Evolutionary conservation across 768 basidiomycete genomes (phyloP), one percentile per base, ranked within the genome.

Genomic region (Inosperma sp.): DNA sequence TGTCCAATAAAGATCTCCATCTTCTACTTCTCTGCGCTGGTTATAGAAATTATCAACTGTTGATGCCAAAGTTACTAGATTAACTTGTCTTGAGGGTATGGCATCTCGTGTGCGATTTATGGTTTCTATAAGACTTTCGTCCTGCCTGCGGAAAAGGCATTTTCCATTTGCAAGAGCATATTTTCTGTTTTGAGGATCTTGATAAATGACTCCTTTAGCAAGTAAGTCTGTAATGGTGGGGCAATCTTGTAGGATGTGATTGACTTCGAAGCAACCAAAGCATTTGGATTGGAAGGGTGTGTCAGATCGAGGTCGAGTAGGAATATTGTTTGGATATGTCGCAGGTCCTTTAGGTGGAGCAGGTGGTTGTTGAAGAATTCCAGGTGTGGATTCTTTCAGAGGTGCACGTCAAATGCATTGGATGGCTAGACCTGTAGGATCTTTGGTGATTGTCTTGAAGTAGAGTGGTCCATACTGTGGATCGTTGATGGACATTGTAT

Each of bases 251-350:
- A 54, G 26, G 6, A 36, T 7, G 25, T 54, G 52, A 36, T 26
- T n/a, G 19, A 39, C 12, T 5, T 49, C 31, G 17, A 42, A 35
- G 25, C 52, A 54, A 42, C 52, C 52, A 49, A 49, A 54, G 30
- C 39, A 49, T 34, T 30, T 39, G 35, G 21, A 13, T 7, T 21
- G 44, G 17, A 19, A 19, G 44, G n/a, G 9, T 5, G 27, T 31
- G 13, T 46, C 29, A 29, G 44, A 27, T 30, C 7, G 39, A 14
- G 8, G 26, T 17, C 22, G 23, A 21, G 23, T 3, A 2, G 40
- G 49, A 12, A 51, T 30, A 42, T 19, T 42, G 23, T 51, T 44
- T 34, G 33, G 51, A 22, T 5, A 46, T 9, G 51, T 45, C 14
- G 33, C 34, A 9, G 12, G 25, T 42, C 10, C 10, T 33, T 16